Conservation (phyloP, 192 early-diverging fungal genomes). For the Coemansia sp. region DNA sequence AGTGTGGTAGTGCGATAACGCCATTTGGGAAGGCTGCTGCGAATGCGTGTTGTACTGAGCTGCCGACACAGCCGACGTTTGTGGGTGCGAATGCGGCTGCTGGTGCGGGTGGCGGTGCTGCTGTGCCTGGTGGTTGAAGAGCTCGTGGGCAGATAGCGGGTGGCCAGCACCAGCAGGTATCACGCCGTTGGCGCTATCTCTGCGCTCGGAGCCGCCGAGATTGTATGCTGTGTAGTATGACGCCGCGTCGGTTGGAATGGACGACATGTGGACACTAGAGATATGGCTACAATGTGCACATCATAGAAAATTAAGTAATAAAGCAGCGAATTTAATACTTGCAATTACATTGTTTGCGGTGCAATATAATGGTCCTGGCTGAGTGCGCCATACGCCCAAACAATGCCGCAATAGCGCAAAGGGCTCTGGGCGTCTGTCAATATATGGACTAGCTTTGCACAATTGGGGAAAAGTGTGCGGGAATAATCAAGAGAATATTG, state of each 20-base stretch:
- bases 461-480: not conserved
- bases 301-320: not conserved
- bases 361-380: not conserved
- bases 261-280: constrained; percentile 37
- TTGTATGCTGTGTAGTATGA: constrained; percentile 42
- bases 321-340: constrained; percentile 8
- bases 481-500: not conserved
- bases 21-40: constrained; percentile 15
- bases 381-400: not conserved
- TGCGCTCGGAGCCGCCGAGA: constrained; percentile 19
- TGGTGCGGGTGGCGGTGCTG: constrained; percentile 19
- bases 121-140: constrained; percentile 34
- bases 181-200: constrained; percentile 21
- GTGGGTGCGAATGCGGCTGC: constrained; percentile 2
- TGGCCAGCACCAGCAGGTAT: constrained; percentile 12
- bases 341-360: not conserved
- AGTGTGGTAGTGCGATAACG: constrained; percentile 25
- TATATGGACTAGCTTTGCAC: not conserved
- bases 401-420: not conserved
- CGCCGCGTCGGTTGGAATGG: constrained; percentile 37
- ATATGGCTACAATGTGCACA: constrained; percentile 38
- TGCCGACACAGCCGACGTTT: not conserved
- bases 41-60: constrained; percentile 12
- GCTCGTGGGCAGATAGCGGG: constrained; percentile 28
- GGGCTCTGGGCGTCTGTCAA: not conserved